A percentile compares a stretch with the other conserved stretches of the same genome.
These are phyloP conservation scores for Coemansia sp. DNA, from an alignment of 192 early-diverging fungal species.

Conservation along the genomic window DNA sequence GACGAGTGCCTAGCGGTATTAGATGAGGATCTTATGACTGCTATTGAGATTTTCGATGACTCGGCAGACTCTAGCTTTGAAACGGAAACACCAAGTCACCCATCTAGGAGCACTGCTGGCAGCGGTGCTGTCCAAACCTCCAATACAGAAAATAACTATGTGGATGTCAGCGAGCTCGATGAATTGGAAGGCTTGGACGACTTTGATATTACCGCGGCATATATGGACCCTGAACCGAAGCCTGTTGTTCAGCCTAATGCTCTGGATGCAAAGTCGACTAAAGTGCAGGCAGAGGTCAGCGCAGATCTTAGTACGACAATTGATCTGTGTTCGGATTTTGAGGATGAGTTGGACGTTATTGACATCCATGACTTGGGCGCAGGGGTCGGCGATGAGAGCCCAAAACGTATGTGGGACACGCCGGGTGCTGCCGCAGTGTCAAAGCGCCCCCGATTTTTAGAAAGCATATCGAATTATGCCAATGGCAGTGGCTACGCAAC, in stretches of 20 bases:
- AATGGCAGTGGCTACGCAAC: not conserved
- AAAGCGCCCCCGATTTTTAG: conserved; percentile 6
- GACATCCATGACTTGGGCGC: conserved; percentile 21
- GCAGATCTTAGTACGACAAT: conserved; percentile 1
- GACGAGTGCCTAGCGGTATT: conserved; percentile 13
- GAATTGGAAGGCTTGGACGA: conserved; percentile 1
- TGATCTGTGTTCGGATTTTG: conserved; percentile 25
- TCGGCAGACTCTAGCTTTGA: not conserved
- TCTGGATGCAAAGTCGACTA: not conserved
- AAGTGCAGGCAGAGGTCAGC: not conserved
- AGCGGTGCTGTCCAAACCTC: not conserved
- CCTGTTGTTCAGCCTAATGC: not conserved
- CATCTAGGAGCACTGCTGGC: not conserved
- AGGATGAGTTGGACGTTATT: conserved; percentile 21
- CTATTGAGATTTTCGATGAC: conserved; percentile 41
- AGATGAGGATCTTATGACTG: conserved; percentile 18
- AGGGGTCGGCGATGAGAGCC: conserved; percentile 4
- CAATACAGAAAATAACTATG: not conserved
- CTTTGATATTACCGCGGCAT: conserved; percentile 1
- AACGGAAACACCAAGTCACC: not conserved
- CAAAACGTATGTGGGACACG: conserved; percentile 7
- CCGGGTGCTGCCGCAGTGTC: not conserved
- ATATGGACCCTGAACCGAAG: not conserved
- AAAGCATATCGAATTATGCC: not conserved
- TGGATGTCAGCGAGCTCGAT: conserved; percentile 1